Conservation (phyloP, 2,329 filamentous ascomycete genomes). For the Monilinia polystroma region DNA sequence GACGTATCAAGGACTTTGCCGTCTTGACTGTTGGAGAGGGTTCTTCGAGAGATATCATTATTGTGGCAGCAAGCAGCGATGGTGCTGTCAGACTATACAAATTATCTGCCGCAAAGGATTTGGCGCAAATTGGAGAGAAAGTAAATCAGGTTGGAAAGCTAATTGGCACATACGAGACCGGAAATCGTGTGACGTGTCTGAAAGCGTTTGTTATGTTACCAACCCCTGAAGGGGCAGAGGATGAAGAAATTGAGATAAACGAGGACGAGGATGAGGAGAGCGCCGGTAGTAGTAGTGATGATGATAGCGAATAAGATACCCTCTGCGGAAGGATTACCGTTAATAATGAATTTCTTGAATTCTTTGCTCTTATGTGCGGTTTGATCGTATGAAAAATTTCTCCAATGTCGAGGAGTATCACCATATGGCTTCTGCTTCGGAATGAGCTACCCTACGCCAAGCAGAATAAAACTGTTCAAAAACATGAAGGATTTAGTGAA, state of each 20-base stretch:
- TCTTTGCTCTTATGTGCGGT: background rate
- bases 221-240: conserved; percentile 59
- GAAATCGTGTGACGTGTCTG: conserved; percentile 86
- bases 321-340: conserved; percentile 19
- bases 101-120: conserved; percentile 44
- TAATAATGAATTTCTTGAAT: background rate
- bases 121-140: conserved; percentile 40
- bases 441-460: background rate
- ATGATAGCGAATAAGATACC: conserved; percentile 41
- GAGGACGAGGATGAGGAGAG: conserved; percentile 29
- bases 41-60: conserved; percentile 48
- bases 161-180: conserved; percentile 77
- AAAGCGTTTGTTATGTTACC: conserved; percentile 82
- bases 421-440: background rate
- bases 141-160: conserved; percentile 48
- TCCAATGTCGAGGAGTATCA: background rate
- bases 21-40: conserved; percentile 46
- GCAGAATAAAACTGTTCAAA: background rate
- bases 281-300: conserved; percentile 34
- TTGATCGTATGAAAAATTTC: background rate
- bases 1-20: conserved; percentile 85
- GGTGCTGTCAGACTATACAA: conserved; percentile 80
- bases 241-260: conserved; percentile 39
- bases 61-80: conserved; percentile 80
- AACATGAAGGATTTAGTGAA: background rate